phyloP scores from a whole-genome alignment of 768 basidiomycete species.

The Sistotremastrum niveocremeum region DNA sequence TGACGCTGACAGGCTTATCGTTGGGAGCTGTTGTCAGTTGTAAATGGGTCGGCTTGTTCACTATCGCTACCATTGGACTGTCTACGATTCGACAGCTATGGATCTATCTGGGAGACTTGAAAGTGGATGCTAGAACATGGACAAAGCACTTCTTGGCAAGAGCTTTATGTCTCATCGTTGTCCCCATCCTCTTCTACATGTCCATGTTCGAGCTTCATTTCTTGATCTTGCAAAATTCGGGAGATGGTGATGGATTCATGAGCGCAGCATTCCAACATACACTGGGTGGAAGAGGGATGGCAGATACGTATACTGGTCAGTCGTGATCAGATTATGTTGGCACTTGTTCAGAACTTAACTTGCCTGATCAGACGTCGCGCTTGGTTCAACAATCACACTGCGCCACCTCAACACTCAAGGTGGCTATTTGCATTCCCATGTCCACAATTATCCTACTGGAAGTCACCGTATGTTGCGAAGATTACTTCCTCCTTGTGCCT shows the following conservation, averaged over 20 bases:
- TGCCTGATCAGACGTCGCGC: slow-evolving; percentile 48
- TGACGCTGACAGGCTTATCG: slow-evolving; percentile 71
- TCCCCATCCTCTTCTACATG: slow-evolving; percentile 90
- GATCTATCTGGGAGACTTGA: slow-evolving; percentile 76
- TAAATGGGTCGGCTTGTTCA: slow-evolving; percentile 99
- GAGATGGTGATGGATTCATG: slow-evolving; percentile 99
- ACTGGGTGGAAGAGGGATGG: slow-evolving; percentile 77
- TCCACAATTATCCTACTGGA: slow-evolving; percentile 79
- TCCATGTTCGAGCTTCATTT: slow-evolving; percentile 95
- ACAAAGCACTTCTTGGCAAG: slow-evolving; percentile 78
- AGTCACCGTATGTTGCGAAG: slow-evolving; percentile 56
- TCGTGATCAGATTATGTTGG: background rate
- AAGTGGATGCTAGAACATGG: slow-evolving; percentile 63
- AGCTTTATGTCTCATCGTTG: slow-evolving; percentile 74
- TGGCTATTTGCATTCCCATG: slow-evolving; percentile 95
- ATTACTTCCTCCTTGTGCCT: slow-evolving; percentile 1
- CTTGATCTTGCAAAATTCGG: slow-evolving; percentile 72
- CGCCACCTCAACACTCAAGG: slow-evolving; percentile 96
- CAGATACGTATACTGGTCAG: slow-evolving; percentile 81
- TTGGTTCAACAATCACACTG: slow-evolving; percentile 73
- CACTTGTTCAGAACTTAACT: background rate
- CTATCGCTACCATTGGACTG: slow-evolving; percentile 85
- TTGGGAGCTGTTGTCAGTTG: slow-evolving; percentile 88
- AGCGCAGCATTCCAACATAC: slow-evolving; percentile 98
- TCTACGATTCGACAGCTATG: slow-evolving; percentile 81